phyloP scores from a whole-genome alignment of 2,329 filamentous ascomycete genomes.

The Berkeleyomyces basicola region DNA sequence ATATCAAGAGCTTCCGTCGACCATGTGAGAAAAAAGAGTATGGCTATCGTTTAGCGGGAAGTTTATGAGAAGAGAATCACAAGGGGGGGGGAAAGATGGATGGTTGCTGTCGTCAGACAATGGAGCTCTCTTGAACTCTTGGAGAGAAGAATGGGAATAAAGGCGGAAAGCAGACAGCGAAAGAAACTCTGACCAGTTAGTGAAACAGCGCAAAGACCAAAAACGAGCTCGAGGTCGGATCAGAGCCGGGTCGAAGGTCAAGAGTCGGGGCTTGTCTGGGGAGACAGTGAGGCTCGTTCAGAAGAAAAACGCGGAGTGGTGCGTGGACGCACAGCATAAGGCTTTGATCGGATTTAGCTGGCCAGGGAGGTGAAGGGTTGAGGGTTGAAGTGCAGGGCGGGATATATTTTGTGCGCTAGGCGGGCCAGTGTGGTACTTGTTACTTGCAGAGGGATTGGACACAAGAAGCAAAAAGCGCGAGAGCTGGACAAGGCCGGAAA shows the following conservation, averaged over 20 bases:
- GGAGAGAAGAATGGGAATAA: background rate
- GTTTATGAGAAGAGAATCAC: background rate
- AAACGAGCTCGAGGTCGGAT: background rate
- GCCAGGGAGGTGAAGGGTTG: background rate
- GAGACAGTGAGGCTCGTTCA: background rate
- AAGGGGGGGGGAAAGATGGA: background rate
- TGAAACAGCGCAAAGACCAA: constrained; percentile 1
- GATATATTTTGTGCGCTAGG: background rate
- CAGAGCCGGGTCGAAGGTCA: background rate
- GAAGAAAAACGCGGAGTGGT: background rate
- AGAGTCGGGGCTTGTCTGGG: background rate
- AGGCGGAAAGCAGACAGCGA: background rate
- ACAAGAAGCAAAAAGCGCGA: background rate
- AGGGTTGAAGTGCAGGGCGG: background rate
- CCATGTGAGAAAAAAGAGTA: background rate
- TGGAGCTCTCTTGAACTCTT: no score
- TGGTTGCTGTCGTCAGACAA: background rate
- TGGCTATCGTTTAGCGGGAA: background rate
- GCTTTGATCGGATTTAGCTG: background rate
- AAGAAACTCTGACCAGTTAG: background rate
- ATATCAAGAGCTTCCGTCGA: background rate
- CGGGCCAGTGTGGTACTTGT: background rate
- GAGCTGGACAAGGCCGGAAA: background rate
- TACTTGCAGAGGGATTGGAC: background rate
- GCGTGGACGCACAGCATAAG: background rate